phyloP scores from a whole-genome alignment of 345 rosid species.

The Eucalyptus rudis region DNA sequence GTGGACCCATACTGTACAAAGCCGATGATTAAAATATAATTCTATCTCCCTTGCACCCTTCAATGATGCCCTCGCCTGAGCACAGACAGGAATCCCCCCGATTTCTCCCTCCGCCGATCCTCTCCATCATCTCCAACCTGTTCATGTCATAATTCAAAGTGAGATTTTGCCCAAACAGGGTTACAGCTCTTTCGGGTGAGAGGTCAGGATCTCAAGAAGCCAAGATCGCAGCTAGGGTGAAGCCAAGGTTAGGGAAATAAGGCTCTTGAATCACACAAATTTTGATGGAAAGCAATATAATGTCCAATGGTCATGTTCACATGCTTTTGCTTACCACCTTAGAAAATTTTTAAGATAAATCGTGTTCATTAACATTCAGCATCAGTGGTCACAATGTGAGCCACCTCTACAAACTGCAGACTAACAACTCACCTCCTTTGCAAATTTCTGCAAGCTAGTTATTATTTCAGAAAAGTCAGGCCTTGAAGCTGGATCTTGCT shows the following conservation, averaged over 20 bases:
- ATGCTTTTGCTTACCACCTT: neutral
- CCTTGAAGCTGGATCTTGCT: conserved; percentile 73
- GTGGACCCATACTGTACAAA: conserved; percentile 12
- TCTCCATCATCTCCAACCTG: conserved; percentile 69
- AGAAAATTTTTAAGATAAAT: neutral
- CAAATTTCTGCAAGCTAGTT: conserved; percentile 49
- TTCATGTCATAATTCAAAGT: neutral
- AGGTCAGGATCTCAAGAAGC: neutral
- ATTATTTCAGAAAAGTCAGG: conserved; percentile 82
- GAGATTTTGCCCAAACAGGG: neutral
- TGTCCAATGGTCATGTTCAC: neutral
- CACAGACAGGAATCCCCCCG: conserved; percentile 72
- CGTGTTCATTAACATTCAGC: neutral
- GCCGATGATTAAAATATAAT: neutral
- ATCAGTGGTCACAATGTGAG: neutral
- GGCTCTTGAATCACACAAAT: neutral
- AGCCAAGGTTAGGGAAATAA: neutral
- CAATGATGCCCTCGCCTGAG: conserved; percentile 77
- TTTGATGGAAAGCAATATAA: neutral
- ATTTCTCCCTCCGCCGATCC: conserved; percentile 52
- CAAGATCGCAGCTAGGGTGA: neutral
- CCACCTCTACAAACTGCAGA: neutral
- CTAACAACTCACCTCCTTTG: conserved; percentile 49
- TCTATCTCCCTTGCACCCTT: neutral
- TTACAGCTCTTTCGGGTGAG: neutral